Evolutionary conservation across 2,329 filamentous ascomycete species (phyloP), one percentile per base, ranked within the genome.

Genomic region (Lachnellula occidentalis): DNA sequence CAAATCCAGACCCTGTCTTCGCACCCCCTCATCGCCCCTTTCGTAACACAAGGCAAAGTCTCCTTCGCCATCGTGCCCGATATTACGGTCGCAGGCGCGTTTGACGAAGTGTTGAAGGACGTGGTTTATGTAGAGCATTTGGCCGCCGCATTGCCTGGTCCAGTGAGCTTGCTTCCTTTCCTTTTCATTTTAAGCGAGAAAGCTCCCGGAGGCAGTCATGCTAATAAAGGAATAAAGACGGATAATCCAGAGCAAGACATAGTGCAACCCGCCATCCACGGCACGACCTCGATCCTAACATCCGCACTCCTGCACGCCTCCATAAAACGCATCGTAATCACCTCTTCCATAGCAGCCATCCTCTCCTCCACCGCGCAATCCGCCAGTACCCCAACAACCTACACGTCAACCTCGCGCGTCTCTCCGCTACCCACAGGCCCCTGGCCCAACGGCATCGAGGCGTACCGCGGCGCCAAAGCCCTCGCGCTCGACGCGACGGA

Each of bases 381-480:
- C 17, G 51, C 17, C 24, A 1, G 24, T 6, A 24, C 3, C 34
- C 55, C 47, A 43, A 34, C 24, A 9, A n/a, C 31, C 27, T 54
- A 47, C 34, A 50, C 42, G 17, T 22, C 50, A 11, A 43, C 21
- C 12, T 46, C 39, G 6, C 36, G 54, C 22, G 24, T 56, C 24
- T 34, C 43, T 4, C 54, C 54, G 21, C 45, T 52, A 17, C 54
- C 54, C 6, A 41, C 45, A 7, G 43, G 22, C 24, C 54, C 62
- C 1, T 64, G 39, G 45, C 14, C 42, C 6, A 31, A 49, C 36
- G 27, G 58, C 39, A 60, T 64, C 57, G 58, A 61, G 49, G 67
- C 64, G 6, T 69, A 69, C 49, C 63, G 53, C 21, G 58, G 53
- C 45, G 61, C 62, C 9, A 69, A 69, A 57, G 24, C 58, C 2